Conservation (phyloP, 768 basidiomycete genomes). For the Lentinula aciculospora region DNA sequence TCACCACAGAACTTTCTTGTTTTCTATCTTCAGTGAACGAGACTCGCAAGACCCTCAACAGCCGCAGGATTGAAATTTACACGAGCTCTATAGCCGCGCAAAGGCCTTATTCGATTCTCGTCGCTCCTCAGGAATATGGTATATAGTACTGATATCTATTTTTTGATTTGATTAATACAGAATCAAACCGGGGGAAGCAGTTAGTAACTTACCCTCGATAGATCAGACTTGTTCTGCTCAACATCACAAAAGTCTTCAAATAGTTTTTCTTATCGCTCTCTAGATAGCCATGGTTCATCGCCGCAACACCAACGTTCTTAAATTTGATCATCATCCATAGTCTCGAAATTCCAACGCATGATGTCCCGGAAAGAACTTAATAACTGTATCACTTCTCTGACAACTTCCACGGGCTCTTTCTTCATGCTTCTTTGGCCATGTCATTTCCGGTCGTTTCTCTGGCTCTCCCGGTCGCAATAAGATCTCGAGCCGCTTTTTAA, state of each 20-base stretch:
- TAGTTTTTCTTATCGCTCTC: constrained; percentile 92
- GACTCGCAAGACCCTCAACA: too few species aligned
- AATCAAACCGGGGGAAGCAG: constrained; percentile 3
- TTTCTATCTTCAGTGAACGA: constrained; percentile 80
- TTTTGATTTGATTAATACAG: background rate
- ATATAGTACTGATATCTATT: constrained; percentile 88
- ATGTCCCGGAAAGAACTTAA: constrained; percentile 83
- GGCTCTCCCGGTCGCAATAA: constrained; percentile 90
- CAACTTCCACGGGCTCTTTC: constrained; percentile 96
- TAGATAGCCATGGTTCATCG: constrained; percentile 94
- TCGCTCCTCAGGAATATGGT: constrained; percentile 81
- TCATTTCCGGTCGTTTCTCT: constrained; percentile 92
- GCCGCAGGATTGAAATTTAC: constrained; percentile 82
- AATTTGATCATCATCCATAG: constrained; percentile 88
- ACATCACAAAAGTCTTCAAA: constrained; percentile 99
- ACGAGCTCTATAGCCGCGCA: constrained; percentile 88
- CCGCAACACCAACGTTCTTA: constrained; percentile 97
- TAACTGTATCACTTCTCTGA: constrained; percentile 95
- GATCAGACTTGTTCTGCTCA: constrained; percentile 98
- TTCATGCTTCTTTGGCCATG: constrained; percentile 99
- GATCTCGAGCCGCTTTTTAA: constrained; percentile 97
- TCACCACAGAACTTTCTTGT: constrained; percentile 94
- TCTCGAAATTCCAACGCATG: constrained; percentile 89
- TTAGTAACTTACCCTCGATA: constrained; percentile 68
- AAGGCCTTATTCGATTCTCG: too few species aligned